Base-by-base conservation (phyloP, 371 early-diverging fungal species). In the Saksenaea oblongispora region DNA sequence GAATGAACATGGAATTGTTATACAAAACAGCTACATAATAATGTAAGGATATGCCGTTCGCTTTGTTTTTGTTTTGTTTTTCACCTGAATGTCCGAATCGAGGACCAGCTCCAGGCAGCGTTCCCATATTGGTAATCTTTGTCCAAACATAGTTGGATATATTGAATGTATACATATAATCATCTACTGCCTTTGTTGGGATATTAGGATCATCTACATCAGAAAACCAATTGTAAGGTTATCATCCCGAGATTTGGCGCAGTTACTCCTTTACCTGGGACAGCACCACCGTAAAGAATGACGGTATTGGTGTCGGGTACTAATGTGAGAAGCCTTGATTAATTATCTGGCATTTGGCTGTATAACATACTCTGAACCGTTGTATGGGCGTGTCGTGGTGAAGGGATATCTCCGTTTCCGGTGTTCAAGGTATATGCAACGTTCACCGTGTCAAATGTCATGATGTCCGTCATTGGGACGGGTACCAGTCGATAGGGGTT, bases 41-140 rank as follows among this genome's bases (percentile, higher is more conserved):
- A 31, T 10, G n/a, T 56, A 5, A 35, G 7, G 55, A 0, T 7
- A 13, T 53, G 54, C 5, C 27, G 57, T 2, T 27, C 59, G 27
- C n/a, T n/a, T n/a, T n/a, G n/a, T n/a, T n/a, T n/a, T n/a, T 34
- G 5, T 39, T 15, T 22, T 47, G 10, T 8, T 22, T 7, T 5
- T 27, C 58, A 69, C 69, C 69, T 41, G 69, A 64, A 53, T 69
- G 69, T 5, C 69, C 69, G 37, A 54, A 69, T 5, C 69, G 60
- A 14, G 69, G 64, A 24, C 69, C 69, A 37, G 67, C 67, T 7
- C 67, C 67, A 39, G 34, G 22, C 22, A 26, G 9, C 36, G 66
- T 22, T 24, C 51, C 51, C 0, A 67, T 54, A 53, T 53, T 15
- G 10, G 51, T 47, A 0, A 67, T 39, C 17, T 55, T 18, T 5